A percentile compares a stretch with the other conserved stretches of the same genome.
Evolutionary conservation across 805 yeast species (phyloP).

Genomic region (Sporopachydermia lactativora): DNA sequence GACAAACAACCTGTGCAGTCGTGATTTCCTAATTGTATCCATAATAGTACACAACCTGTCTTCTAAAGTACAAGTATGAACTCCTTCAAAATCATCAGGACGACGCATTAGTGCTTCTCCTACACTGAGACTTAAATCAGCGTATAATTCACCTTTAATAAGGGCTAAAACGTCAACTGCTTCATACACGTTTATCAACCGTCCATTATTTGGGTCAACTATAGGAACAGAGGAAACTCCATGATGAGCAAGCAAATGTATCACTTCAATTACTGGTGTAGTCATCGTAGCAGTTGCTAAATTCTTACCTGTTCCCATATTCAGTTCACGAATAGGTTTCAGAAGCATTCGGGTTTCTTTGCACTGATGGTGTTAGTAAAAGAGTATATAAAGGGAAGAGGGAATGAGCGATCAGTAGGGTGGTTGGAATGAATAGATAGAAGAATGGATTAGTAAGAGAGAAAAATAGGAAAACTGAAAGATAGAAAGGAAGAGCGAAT

Average conservation of each 20-base stretch:
- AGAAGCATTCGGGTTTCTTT: constrained; percentile 79
- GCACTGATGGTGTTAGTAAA: too few relatives aligned
- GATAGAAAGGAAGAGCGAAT: too few relatives aligned
- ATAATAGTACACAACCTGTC: constrained; percentile 81
- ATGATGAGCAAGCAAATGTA: constrained; percentile 59
- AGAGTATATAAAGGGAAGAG: too few relatives aligned
- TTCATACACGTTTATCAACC: constrained; percentile 81
- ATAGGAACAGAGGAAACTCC: constrained; percentile 92
- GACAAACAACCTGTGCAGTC: constrained; percentile 84
- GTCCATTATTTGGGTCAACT: constrained; percentile 49
- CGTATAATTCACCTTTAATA: constrained; percentile 87
- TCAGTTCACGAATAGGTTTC: constrained; percentile 58
- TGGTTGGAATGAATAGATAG: too few relatives aligned
- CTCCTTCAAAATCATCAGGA: constrained; percentile 95
- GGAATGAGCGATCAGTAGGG: too few relatives aligned
- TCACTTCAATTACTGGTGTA: constrained; percentile 90
- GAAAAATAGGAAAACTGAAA: not conserved
- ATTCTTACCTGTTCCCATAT: constrained; percentile 40
- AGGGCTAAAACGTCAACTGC: constrained; percentile 88
- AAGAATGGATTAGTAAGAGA: not conserved
- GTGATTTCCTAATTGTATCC: constrained; percentile 84
- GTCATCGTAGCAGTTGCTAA: constrained; percentile 76
- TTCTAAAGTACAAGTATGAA: constrained; percentile 80
- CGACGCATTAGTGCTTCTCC: constrained; percentile 93
- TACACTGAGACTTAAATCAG: constrained; percentile 78